Evolutionary conservation across 306 rosid species (phyloP).

Genomic region (Cercis canadensis): DNA sequence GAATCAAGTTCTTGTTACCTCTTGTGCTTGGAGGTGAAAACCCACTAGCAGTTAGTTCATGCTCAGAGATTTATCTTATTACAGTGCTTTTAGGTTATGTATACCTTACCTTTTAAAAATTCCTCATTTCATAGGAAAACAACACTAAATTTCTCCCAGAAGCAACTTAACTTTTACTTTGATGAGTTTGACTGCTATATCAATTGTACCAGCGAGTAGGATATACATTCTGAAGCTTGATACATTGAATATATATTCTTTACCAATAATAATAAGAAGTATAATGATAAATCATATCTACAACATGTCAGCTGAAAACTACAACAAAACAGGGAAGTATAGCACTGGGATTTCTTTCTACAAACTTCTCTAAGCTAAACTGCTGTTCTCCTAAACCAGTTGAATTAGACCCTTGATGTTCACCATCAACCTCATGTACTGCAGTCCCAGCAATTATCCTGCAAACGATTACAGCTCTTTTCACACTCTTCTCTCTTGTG

Average conservation of each 20-base stretch:
- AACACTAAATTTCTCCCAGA: constrained; percentile 19
- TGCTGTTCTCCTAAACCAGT: constrained; percentile 38
- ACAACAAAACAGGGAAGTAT: constrained; percentile 83
- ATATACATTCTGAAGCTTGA: constrained; percentile 22
- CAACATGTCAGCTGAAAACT: constrained; percentile 53
- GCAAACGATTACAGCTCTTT: constrained; percentile 69
- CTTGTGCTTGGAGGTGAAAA: constrained; percentile 84
- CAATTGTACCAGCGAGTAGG: constrained; percentile 9
- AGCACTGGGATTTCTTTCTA: constrained; percentile 57
- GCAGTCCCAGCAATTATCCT: constrained; percentile 70
- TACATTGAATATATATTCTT: background rate
- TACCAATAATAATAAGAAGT: background rate
- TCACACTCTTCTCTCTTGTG: constrained; percentile 46
- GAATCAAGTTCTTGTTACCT: constrained; percentile 61
- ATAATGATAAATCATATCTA: constrained; percentile 15
- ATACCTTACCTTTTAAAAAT: constrained; percentile 4
- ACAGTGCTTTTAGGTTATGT: constrained; percentile 32
- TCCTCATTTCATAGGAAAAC: constrained; percentile 30
- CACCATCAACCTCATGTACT: constrained; percentile 35
- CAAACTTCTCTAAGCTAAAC: constrained; percentile 48
- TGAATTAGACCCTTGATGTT: constrained; percentile 35
- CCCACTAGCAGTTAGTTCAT: constrained; percentile 9
- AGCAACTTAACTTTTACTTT: constrained; percentile 13
- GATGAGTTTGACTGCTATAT: background rate
- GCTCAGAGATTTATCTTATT: constrained; percentile 26